Evolutionary conservation across 2,329 filamentous ascomycete species (phyloP).

Genomic region (Plenodomus lindquistii): DNA sequence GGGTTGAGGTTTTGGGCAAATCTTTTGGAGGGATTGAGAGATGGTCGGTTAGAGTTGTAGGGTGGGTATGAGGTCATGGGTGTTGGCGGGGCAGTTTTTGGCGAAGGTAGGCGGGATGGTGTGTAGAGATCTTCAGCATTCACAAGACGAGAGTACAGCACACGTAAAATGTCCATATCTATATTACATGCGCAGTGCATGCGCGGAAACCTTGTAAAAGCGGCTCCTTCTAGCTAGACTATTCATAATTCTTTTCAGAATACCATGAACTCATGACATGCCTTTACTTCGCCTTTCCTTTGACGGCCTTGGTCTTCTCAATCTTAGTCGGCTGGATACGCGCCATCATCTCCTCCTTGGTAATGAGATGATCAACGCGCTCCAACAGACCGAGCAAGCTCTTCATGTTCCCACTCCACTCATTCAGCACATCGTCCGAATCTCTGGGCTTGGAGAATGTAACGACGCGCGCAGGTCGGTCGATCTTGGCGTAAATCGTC

Average conservation of each 20-base stretch:
- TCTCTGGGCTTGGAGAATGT: conserved; percentile 94
- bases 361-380: conserved; percentile 96
- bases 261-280: conserved; percentile 6
- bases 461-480: conserved; percentile 87
- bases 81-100: neutral
- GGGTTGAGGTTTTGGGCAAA: neutral
- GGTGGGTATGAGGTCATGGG: neutral
- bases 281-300: conserved; percentile 40
- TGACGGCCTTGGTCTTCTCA: conserved; percentile 46
- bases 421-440: conserved; percentile 93
- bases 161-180: conserved; percentile 25
- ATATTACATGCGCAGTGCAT: conserved; percentile 42
- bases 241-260: conserved; percentile 23
- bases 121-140: no score
- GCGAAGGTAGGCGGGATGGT: neutral
- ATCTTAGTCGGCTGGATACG: conserved; percentile 73
- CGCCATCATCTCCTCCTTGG: conserved; percentile 99
- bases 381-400: conserved; percentile 81
- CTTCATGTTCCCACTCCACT: conserved; percentile 99
- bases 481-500: conserved; percentile 97
- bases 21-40: neutral
- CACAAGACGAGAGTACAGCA: neutral
- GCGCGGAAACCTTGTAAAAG: conserved; percentile 31
- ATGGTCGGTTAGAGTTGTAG: neutral
- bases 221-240: conserved; percentile 37